Base-by-base conservation (phyloP, 352 stramenopile species). In the Globisporangium paddicum region DNA sequence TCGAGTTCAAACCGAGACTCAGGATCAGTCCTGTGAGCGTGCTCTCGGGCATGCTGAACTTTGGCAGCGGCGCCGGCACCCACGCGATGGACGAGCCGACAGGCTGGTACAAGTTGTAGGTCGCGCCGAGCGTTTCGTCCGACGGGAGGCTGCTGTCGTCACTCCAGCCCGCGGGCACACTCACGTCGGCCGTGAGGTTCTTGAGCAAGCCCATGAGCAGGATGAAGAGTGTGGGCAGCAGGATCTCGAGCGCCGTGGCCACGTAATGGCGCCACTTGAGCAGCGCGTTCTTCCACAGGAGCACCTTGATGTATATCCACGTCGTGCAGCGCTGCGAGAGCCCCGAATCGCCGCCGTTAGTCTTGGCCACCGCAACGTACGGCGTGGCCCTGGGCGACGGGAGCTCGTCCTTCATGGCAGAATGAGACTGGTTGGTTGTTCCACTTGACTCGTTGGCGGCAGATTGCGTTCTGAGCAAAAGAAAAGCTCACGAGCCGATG, bases 281-380 rank as follows among this genome's bases (percentile, higher is more conserved):
- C 30, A 84, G 44, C 67, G 64, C 78, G 67, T 88, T 89, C 62
- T 91, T 91, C 67, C 75, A 82, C 32, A 89, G 62, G 57, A 89
- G 52, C 38, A 75, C 71, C n/a, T 64, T 61, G 49, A 77, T 41
- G 61, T 69, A 76, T 18, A 50, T 67, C 59, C 67, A 69, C 42
- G 42, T 48, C 42, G 42, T 48, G 42, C 42, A 19, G 19, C 42
- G 19, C 42, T 48, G 9, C 19, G 42, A 48, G 9, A 48, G 42
- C 10, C 14, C 10, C 9, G 42, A 48, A 10, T 10, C 19, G 8
- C n/a, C n/a, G 21, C 25, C 25, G 34, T 38, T 10, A 10, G 34
- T 10, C 9, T 0, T 38, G 34, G 32, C n/a, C n/a, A n/a, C 32
- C 3, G 32, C 3, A 19, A 48, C 11, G 19, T 28, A 48, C 19